These are phyloP conservation scores for Trypanosoma lewisi DNA, from an alignment of 208 protist genomes.

Conservation along the genomic window DNA sequence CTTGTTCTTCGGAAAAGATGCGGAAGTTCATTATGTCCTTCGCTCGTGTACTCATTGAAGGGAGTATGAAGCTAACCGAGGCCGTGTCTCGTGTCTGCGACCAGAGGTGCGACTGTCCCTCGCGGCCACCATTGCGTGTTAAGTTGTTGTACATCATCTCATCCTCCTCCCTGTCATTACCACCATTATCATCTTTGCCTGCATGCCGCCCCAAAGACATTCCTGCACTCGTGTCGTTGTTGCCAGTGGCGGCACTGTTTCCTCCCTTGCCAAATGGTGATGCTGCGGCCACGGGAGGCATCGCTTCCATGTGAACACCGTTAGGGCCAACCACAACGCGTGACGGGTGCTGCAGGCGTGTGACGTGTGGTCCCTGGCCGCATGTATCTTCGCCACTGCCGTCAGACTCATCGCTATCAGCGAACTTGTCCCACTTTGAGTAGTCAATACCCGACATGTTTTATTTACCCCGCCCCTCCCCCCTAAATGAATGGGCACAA, in stretches of 20 bases:
- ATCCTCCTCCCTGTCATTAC: constrained; percentile 42
- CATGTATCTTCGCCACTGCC: background rate
- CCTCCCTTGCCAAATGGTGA: constrained; percentile 48
- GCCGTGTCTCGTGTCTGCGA: constrained; percentile 65
- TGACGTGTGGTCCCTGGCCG: constrained; percentile 33
- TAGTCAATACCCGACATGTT: constrained; percentile 71
- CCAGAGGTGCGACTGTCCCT: constrained; percentile 65
- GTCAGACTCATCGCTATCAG: constrained; percentile 30
- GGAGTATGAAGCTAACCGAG: constrained; percentile 65
- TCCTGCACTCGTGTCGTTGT: background rate
- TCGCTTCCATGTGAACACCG: constrained; percentile 42
- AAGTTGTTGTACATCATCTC: constrained; percentile 55
- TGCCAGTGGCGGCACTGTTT: background rate
- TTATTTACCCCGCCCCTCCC: too few relatives aligned
- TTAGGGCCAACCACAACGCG: constrained; percentile 58
- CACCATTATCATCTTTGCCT: background rate
- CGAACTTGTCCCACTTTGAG: constrained; percentile 78
- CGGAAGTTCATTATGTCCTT: constrained; percentile 46
- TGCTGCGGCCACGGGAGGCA: constrained; percentile 31
- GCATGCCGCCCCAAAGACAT: background rate
- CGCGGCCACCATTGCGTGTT: constrained; percentile 56
- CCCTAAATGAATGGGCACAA: background rate
- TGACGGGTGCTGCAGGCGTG: constrained; percentile 62
- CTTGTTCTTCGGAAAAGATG: constrained; percentile 28
- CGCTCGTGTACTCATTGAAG: constrained; percentile 32